phyloP scores from a whole-genome alignment of 2,329 filamentous ascomycete species.

The Fonsecaea monophora region DNA sequence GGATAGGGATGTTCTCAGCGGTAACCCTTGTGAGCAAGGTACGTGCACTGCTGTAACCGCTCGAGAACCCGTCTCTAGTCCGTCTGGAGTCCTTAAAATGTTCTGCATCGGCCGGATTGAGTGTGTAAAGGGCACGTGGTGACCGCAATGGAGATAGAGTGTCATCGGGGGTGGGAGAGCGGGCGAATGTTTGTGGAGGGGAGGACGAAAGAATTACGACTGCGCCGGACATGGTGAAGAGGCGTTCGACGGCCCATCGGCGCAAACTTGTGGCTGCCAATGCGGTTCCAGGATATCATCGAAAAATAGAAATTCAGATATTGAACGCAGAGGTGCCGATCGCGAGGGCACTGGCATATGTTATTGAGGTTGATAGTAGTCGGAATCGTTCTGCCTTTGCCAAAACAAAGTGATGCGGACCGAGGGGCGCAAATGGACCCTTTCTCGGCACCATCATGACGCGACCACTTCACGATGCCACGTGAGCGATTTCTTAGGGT shows the following conservation, averaged over 20 bases:
- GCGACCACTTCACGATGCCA: not conserved
- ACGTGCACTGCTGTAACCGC: slow-evolving; percentile 27
- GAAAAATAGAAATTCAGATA: not conserved
- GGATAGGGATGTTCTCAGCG: slow-evolving; percentile 32
- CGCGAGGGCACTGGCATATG: not conserved
- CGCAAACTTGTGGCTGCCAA: slow-evolving; percentile 30
- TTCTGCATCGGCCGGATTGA: slow-evolving; percentile 3
- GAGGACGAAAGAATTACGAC: slow-evolving; percentile 53
- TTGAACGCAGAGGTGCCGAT: not conserved
- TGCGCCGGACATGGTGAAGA: slow-evolving; percentile 41
- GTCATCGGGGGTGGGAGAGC: slow-evolving; percentile 44
- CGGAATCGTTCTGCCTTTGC: not conserved
- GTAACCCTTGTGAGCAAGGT: slow-evolving; percentile 26
- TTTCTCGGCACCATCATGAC: not conserved
- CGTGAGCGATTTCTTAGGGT: not conserved
- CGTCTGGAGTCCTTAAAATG: slow-evolving; percentile 29
- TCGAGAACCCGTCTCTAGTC: slow-evolving; percentile 35
- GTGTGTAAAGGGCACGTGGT: slow-evolving; percentile 41
- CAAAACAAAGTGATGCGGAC: not conserved
- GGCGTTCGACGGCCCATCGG: slow-evolving; percentile 32
- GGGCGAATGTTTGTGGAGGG: slow-evolving; percentile 45
- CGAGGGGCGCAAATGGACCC: not conserved
- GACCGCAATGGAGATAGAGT: slow-evolving; percentile 42
- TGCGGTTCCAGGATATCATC: not conserved
- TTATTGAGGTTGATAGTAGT: not conserved